These are phyloP conservation scores for Penicillium frequentans DNA, from an alignment of 2,329 filamentous ascomycete genomes.

Conservation along the genomic window DNA sequence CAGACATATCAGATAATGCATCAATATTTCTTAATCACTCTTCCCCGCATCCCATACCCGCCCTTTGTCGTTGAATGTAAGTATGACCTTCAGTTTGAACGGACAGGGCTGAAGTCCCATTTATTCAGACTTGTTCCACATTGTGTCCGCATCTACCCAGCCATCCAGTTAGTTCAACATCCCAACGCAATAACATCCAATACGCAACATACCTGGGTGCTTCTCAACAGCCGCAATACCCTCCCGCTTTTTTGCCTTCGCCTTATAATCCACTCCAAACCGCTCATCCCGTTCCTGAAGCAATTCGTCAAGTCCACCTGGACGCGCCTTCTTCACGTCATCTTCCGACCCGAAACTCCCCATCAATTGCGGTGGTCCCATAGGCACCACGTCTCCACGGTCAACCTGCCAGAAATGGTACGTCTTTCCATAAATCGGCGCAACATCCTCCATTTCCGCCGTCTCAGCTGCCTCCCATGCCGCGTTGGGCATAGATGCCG, in stretches of 20 bases:
- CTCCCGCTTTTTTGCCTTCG: slow-evolving; percentile 55
- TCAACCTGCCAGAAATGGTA: slow-evolving; percentile 85
- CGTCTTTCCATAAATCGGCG: slow-evolving; percentile 39
- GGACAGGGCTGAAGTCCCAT: not conserved
- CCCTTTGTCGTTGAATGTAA: not conserved
- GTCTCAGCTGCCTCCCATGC: slow-evolving; percentile 77
- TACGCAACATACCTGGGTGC: slow-evolving; percentile 35
- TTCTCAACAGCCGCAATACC: slow-evolving; percentile 44
- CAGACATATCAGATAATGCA: not conserved
- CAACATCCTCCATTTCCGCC: slow-evolving; percentile 74
- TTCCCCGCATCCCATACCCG: not conserved
- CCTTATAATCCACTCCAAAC: slow-evolving; percentile 53
- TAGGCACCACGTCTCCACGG: slow-evolving; percentile 63
- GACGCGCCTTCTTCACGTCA: slow-evolving; percentile 23
- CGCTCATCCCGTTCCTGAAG: slow-evolving; percentile 56
- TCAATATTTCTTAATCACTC: not conserved
- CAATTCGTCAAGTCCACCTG: slow-evolving; percentile 29
- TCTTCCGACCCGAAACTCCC: slow-evolving; percentile 52
- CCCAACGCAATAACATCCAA: not conserved
- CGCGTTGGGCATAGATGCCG: slow-evolving; percentile 47
- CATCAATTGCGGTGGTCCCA: slow-evolving; percentile 65
- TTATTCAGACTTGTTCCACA: slow-evolving; percentile 19
- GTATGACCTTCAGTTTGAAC: not conserved
- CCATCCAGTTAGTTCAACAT: slow-evolving; percentile 3
- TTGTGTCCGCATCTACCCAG: slow-evolving; percentile 34